Conservation (phyloP, 2,329 filamentous ascomycete species). For the Sclerotinia minor region DNA sequence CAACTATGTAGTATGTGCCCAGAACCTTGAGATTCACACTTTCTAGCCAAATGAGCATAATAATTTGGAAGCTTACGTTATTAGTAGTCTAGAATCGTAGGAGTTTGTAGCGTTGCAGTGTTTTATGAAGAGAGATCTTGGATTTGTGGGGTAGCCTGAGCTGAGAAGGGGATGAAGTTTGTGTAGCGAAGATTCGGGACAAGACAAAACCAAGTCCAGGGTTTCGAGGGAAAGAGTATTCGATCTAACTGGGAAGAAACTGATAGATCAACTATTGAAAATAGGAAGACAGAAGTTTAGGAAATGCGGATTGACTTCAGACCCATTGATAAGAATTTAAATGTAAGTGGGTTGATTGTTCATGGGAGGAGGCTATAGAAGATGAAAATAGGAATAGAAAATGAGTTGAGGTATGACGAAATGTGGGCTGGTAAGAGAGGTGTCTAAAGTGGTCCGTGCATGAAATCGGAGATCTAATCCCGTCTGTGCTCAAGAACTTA, state of each 20-base stretch:
- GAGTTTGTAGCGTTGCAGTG: too few relatives aligned
- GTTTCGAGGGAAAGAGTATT: neutral
- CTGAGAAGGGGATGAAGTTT: too few relatives aligned
- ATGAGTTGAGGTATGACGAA: too few relatives aligned
- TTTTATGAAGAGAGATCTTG: neutral
- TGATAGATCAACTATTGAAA: neutral
- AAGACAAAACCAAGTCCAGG: neutral
- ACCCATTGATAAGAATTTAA: too few relatives aligned
- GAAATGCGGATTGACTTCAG: rapidly evolving
- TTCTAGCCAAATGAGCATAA: neutral
- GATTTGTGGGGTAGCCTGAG: neutral
- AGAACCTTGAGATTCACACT: neutral
- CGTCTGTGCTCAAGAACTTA: constrained; percentile 4
- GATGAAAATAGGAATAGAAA: too few relatives aligned
- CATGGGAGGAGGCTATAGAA: too few relatives aligned
- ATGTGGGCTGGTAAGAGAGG: neutral
- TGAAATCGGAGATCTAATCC: neutral
- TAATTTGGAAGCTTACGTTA: neutral
- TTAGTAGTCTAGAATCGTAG: too few relatives aligned
- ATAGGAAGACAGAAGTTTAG: neutral
- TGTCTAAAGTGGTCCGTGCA: neutral
- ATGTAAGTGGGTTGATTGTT: too few relatives aligned
- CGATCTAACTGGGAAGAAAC: neutral
- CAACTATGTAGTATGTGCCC: neutral
- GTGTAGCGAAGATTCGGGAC: neutral